Percentiles rank a stretch among this genome's conserved stretches.
Evolutionary conservation across 441 rosid genomes (phyloP).

Genomic region (Kokia cookei): DNA sequence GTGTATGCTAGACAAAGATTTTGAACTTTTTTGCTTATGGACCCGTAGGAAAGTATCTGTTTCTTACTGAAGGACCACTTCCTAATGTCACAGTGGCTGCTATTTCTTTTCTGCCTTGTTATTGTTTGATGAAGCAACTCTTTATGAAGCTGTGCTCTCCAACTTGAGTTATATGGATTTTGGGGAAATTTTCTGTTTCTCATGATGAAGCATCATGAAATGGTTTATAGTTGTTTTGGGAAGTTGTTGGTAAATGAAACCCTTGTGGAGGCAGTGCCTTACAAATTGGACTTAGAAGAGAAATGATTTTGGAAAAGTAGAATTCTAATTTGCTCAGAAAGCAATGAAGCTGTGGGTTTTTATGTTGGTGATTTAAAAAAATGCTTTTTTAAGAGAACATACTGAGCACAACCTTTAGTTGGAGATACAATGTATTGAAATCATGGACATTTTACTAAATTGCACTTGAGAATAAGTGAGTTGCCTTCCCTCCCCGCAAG

Average conservation of each 20-base stretch:
- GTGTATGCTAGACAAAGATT: conserved; percentile 14
- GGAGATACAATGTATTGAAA: not conserved
- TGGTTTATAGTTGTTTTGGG: not conserved
- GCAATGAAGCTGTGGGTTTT: not conserved
- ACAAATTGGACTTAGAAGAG: not conserved
- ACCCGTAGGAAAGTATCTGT: not conserved
- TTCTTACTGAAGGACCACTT: not conserved
- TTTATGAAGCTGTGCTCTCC: not conserved
- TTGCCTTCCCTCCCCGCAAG: not conserved
- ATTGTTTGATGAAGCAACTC: conserved; percentile 1
- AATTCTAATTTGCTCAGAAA: not conserved
- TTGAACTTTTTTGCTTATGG: not conserved
- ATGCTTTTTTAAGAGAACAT: not conserved
- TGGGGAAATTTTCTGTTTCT: not conserved
- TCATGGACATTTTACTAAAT: not conserved
- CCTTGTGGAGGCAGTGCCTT: not conserved
- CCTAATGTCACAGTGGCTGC: not conserved
- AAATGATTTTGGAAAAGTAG: not conserved
- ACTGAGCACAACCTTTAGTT: not conserved
- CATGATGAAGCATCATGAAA: not conserved
- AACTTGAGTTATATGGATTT: not conserved
- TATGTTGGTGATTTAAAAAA: not conserved
- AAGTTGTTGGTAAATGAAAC: not conserved
- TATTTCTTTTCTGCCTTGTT: conserved; percentile 7
- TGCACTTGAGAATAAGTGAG: not conserved